Conservation (phyloP, 495 filamentous ascomycete genomes). For the Hypoxylon crocopeplum region DNA sequence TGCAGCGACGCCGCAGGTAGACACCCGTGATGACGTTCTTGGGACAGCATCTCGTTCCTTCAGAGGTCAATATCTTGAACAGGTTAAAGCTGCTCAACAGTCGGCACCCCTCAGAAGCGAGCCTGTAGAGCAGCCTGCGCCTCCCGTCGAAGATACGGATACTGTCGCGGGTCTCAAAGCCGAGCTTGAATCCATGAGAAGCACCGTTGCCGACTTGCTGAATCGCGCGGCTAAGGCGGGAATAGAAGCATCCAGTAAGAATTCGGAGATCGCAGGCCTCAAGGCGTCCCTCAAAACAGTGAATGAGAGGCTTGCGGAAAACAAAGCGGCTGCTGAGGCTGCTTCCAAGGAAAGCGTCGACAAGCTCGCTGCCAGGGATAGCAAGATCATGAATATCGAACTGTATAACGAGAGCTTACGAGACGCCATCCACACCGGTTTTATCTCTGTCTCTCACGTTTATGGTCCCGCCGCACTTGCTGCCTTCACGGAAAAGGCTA, state of each 20-base stretch:
- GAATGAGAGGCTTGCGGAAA: too few relatives aligned
- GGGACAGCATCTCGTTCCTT: not conserved
- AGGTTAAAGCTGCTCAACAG: not conserved
- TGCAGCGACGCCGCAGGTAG: too few relatives aligned
- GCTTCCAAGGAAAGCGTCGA: not conserved
- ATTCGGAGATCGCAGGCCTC: constrained; percentile 5
- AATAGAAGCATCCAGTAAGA: too few relatives aligned
- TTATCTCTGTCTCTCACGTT: constrained; percentile 6
- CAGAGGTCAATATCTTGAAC: not conserved
- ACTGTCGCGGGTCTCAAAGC: not conserved
- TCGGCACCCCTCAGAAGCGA: not conserved
- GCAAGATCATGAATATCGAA: not conserved
- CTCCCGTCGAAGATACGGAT: not conserved
- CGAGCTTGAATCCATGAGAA: constrained; percentile 1
- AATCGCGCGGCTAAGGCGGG: too few relatives aligned
- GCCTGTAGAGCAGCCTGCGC: not conserved
- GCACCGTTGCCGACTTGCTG: constrained; percentile 1
- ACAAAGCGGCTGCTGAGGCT: too few relatives aligned
- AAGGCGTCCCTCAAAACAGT: too few relatives aligned
- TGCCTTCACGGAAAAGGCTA: not conserved
- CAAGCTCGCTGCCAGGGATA: not conserved
- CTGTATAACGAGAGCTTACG: constrained; percentile 1
- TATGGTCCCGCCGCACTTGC: constrained; percentile 9
- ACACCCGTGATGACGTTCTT: not conserved
- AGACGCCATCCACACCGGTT: constrained; percentile 15